A percentile compares a stretch with the other conserved stretches of the same genome.
phyloP scores from a whole-genome alignment of 2,329 filamentous ascomycete species.

The Alternaria infectoria region DNA sequence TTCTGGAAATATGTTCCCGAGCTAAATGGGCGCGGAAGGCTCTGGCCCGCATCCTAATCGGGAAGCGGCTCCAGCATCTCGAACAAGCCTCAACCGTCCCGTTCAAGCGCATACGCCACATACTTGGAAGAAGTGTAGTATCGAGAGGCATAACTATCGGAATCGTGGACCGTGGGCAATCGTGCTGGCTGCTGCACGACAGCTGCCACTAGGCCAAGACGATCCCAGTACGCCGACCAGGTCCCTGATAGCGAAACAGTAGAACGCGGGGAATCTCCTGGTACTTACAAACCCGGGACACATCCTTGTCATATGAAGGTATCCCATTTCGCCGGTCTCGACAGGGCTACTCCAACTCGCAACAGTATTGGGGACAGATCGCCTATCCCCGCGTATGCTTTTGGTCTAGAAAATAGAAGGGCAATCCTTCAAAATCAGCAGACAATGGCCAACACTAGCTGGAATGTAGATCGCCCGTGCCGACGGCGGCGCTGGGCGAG shows the following conservation, averaged over 20 bases:
- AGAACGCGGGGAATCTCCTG: constrained; percentile 10
- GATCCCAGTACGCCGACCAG: not conserved
- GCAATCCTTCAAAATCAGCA: not conserved
- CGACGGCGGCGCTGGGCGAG: not conserved
- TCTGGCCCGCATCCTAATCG: constrained; percentile 6
- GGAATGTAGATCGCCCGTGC: not conserved
- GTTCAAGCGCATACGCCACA: constrained; percentile 2
- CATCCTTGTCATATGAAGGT: constrained; percentile 7
- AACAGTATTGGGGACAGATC: not conserved
- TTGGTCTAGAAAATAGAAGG: not conserved
- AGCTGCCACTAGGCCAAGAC: not conserved
- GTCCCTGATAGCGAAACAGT: constrained; percentile 1
- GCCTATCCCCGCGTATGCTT: not conserved
- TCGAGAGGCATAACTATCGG: not conserved
- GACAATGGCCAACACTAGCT: not conserved
- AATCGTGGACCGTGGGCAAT: not conserved
- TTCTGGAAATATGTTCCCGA: constrained; percentile 18
- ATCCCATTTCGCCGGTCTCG: constrained; percentile 2
- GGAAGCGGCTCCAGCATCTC: constrained; percentile 7
- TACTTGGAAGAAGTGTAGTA: not conserved
- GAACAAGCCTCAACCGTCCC: constrained; percentile 7
- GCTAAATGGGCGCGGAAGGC: constrained; percentile 3
- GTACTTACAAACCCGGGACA: constrained; percentile 2
- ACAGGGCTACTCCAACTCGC: constrained; percentile 7
- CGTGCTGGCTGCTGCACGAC: not conserved